phyloP scores from a whole-genome alignment of 805 yeast species.

The Barnettozyma sp. region DNA sequence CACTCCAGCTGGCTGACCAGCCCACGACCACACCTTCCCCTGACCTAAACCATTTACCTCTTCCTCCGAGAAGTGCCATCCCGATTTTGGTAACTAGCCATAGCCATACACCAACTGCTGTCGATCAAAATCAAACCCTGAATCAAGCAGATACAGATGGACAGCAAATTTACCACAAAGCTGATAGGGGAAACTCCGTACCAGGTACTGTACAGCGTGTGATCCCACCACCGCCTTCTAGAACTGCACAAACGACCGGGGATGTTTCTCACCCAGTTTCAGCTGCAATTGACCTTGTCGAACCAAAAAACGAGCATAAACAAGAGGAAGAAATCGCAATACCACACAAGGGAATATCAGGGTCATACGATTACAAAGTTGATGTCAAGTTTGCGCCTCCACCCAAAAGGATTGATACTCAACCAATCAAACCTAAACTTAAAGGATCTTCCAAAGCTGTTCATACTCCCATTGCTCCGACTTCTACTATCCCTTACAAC shows the following conservation, averaged over 20 bases:
- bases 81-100: no score
- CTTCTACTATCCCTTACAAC: constrained; percentile 3
- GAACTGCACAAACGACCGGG: no score
- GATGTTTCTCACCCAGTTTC: no score
- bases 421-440: constrained; percentile 4
- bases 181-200: no score
- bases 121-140: no score
- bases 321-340: no score
- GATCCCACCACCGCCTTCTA: background rate
- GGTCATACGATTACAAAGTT: constrained; percentile 29
- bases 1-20: no score
- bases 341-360: constrained; percentile 27
- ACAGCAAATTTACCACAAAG: no score
- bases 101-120: no score
- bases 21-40: constrained; percentile 15
- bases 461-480: background rate
- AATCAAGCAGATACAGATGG: no score
- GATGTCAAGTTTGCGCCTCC: constrained; percentile 29
- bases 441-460: background rate
- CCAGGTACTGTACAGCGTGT: background rate
- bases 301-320: constrained; percentile 9
- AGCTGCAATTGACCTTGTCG: no score
- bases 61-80: constrained; percentile 12
- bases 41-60: constrained; percentile 17
- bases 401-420: no score